These are phyloP conservation scores for Phytophthora kernoviae DNA, from an alignment of 352 stramenopile species.

Conservation along the genomic window DNA sequence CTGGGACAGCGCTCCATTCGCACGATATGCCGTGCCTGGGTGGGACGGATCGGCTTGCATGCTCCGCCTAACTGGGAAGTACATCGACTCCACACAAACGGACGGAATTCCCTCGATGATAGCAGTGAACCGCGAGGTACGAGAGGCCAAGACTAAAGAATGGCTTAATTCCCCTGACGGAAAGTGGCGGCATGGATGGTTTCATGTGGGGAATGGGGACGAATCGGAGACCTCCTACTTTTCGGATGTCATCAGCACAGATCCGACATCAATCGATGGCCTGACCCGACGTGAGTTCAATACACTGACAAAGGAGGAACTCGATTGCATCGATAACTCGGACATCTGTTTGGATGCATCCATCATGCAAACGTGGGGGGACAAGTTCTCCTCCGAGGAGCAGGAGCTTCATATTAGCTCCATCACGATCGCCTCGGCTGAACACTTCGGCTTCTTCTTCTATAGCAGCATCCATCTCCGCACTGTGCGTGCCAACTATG, in stretches of 20 bases:
- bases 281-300: conserved; percentile 46
- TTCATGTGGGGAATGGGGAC: conserved; percentile 32
- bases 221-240: conserved; percentile 27
- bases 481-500: conserved; percentile 37
- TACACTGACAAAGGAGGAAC: conserved; percentile 27
- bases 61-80: conserved; percentile 46
- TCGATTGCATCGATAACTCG: conserved; percentile 29
- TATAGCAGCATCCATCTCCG: conserved; percentile 15
- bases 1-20: conserved; percentile 38
- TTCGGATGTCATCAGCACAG: conserved; percentile 43
- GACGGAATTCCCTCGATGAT: conserved; percentile 15
- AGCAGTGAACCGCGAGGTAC: conserved; percentile 21
- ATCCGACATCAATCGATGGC: conserved; percentile 26
- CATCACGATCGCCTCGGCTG: conserved; percentile 32
- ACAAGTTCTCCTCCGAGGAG: conserved; percentile 31
- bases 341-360: conserved; percentile 13
- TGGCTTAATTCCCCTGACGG: conserved; percentile 38
- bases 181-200: conserved; percentile 50
- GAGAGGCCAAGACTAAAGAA: conserved; percentile 40
- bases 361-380: conserved; percentile 16
- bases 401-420: conserved; percentile 25
- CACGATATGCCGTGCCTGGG: conserved; percentile 37
- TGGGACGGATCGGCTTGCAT: conserved; percentile 45
- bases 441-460: conserved; percentile 44
- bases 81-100: conserved; percentile 22